Evolutionary conservation across 306 rosid species (phyloP), one percentile per base, ranked within the genome.

Genomic region (Citrullus colocynthis): DNA sequence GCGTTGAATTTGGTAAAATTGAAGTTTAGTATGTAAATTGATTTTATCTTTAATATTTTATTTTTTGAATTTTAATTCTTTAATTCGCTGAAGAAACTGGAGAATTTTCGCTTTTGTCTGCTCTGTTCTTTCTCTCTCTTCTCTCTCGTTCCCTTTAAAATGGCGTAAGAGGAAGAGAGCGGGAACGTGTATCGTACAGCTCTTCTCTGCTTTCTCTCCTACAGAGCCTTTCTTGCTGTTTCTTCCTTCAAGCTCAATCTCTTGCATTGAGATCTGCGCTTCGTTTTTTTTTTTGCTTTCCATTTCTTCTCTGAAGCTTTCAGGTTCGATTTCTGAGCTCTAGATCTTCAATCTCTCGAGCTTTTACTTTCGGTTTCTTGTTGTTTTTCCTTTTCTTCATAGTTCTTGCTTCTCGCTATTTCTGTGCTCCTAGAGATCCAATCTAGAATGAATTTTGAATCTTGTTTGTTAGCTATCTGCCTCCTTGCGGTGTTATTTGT

Each of bases 131-230:
- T 60, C 69, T 52, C 14, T 56, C 34, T 28, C 59, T 20, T 51
- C 57, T 9, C 11, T 21, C 48, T 14, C 69, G 42, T 17, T 28
- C 30, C 80, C 85, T 74, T 84, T 84, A 80, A 75, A 82, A 81
- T 34, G 70, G 84, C 60, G 81, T 60, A 44, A 52, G 75, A 65
- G 82, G 74, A 82, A 54, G 82, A 61, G 32, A 85, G 88, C 88
- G 87, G 91, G 91, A 85, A 89, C 78, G 81, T 30, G 42, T 39
- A 65, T 16, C 88, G 87, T 76, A 77, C 84, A 76, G 80, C 82
- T 75, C 14, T 78, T 48, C 73, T 57, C 36, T 58, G 73, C 77
- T 80, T 78, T 78, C 84, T 83, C 88, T 82, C 37, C 28, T 7
- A 39, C 45, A 63, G 69, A 34, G 10, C 83, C 74, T 72, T 81